Percentiles rank a stretch among this genome's conserved stretches.
Conservation (phyloP, 306 rosid genomes). For the Vachellia collinsii region DNA sequence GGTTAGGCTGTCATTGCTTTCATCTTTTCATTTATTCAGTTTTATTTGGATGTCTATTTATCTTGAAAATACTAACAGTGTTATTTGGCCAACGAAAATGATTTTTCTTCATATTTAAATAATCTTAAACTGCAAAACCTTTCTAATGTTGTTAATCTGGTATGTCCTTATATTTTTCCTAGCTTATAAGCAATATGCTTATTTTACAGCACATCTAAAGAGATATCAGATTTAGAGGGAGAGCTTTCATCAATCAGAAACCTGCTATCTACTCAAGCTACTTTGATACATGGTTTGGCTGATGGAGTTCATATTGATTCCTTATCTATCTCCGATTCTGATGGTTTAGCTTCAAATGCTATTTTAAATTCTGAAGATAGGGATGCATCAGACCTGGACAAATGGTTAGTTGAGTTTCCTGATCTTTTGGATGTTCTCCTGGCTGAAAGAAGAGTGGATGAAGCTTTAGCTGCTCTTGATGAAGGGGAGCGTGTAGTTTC, state of each 20-base stretch:
- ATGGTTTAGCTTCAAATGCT: constrained; percentile 50
- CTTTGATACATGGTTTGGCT: constrained; percentile 91
- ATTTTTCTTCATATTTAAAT: constrained; percentile 7
- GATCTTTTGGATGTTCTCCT: constrained; percentile 75
- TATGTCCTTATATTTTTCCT: constrained; percentile 31
- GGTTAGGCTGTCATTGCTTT: not conserved
- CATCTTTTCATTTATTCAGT: constrained; percentile 8
- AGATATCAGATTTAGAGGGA: constrained; percentile 94
- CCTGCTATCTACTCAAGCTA: constrained; percentile 95
- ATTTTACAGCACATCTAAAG: constrained; percentile 90
- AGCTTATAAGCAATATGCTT: constrained; percentile 30
- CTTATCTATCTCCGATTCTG: constrained; percentile 57
- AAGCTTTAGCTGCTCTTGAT: constrained; percentile 68
- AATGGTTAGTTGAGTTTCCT: constrained; percentile 92
- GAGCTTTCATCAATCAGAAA: constrained; percentile 96
- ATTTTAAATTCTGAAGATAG: constrained; percentile 55
- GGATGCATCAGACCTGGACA: constrained; percentile 75
- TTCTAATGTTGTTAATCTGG: constrained; percentile 27
- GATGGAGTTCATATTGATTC: constrained; percentile 83
- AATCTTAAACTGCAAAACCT: constrained; percentile 12
- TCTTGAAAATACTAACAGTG: not conserved
- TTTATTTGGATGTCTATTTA: not conserved
- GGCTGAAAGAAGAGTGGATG: constrained; percentile 79
- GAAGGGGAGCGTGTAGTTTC: constrained; percentile 71
- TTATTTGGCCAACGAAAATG: constrained; percentile 3